These are phyloP conservation scores for Eurotiales sp. DNA, from an alignment of 2,329 filamentous ascomycete genomes.

Conservation along the genomic window DNA sequence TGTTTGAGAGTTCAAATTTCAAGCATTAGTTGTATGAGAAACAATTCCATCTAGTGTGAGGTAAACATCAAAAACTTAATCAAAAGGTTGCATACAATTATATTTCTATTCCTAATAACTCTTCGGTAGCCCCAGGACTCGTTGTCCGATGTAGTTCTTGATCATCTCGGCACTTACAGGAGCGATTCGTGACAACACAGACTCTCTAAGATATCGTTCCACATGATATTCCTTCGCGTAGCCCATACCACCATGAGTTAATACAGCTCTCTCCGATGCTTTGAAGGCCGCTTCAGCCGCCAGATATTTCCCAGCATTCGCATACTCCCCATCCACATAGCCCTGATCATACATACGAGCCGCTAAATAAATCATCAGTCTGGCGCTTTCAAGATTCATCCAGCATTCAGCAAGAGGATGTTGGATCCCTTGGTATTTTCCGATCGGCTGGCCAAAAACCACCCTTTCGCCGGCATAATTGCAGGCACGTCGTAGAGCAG, in stretches of 20 bases:
- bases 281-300: conserved; percentile 56
- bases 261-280: conserved; percentile 52
- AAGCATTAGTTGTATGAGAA: too few relatives aligned
- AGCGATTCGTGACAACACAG: conserved; percentile 55
- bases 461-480: conserved; percentile 48
- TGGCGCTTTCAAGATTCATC: conserved; percentile 57
- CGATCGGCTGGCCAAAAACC: conserved; percentile 42
- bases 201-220: conserved; percentile 55
- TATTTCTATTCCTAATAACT: too few relatives aligned
- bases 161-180: conserved; percentile 52
- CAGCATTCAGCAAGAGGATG: conserved; percentile 54
- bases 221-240: conserved; percentile 59
- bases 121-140: conserved; percentile 33
- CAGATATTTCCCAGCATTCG: conserved; percentile 56
- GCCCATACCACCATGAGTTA: conserved; percentile 57
- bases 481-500: conserved; percentile 40
- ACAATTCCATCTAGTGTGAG: too few relatives aligned
- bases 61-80: too few relatives aligned
- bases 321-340: conserved; percentile 51
- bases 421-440: conserved; percentile 54
- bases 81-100: too few relatives aligned
- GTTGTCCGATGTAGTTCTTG: conserved; percentile 36
- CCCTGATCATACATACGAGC: conserved; percentile 52
- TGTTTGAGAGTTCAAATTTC: too few relatives aligned
- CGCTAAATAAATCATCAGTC: conserved; percentile 56